phyloP scores from a whole-genome alignment of 2,329 filamentous ascomycete genomes.

The Alternaria sp. region DNA sequence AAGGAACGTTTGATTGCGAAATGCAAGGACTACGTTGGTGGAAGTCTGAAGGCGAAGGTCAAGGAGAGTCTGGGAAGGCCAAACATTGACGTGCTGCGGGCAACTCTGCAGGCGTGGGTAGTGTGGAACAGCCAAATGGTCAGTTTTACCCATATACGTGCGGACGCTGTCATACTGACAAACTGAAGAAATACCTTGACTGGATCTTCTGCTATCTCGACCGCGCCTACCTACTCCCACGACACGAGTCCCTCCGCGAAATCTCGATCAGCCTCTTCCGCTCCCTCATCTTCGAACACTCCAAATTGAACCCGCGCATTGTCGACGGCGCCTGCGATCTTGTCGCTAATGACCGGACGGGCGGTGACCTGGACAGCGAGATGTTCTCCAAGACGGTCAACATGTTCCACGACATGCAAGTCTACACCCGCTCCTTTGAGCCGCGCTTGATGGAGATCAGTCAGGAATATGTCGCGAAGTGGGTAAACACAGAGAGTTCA shows the following conservation, averaged over 20 bases:
- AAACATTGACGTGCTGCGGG: constrained; percentile 69
- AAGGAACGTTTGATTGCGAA: constrained; percentile 69
- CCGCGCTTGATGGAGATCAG: constrained; percentile 73
- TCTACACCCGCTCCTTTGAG: constrained; percentile 83
- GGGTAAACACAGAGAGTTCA: constrained; percentile 70
- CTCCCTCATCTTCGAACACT: constrained; percentile 62
- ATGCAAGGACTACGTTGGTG: constrained; percentile 69
- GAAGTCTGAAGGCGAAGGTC: constrained; percentile 64
- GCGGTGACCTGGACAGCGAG: constrained; percentile 63
- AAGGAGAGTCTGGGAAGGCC: constrained; percentile 62
- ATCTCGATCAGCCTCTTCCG: constrained; percentile 80
- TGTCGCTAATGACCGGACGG: constrained; percentile 72
- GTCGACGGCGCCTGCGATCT: constrained; percentile 78
- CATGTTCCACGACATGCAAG: constrained; percentile 83
- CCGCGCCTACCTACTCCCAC: constrained; percentile 81
- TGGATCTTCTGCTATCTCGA: constrained; percentile 95
- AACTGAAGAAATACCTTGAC: constrained; percentile 71
- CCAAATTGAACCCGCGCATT: constrained; percentile 59
- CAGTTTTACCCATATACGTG: constrained; percentile 37
- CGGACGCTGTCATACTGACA: constrained; percentile 8
- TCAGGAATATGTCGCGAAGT: constrained; percentile 69
- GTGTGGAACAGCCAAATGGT: constrained; percentile 81
- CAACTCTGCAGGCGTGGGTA: constrained; percentile 70
- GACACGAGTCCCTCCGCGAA: constrained; percentile 79
- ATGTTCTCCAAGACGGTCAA: constrained; percentile 75